phyloP scores from a whole-genome alignment of 2,329 filamentous ascomycete genomes.

The Pyricularia pennisetigena region DNA sequence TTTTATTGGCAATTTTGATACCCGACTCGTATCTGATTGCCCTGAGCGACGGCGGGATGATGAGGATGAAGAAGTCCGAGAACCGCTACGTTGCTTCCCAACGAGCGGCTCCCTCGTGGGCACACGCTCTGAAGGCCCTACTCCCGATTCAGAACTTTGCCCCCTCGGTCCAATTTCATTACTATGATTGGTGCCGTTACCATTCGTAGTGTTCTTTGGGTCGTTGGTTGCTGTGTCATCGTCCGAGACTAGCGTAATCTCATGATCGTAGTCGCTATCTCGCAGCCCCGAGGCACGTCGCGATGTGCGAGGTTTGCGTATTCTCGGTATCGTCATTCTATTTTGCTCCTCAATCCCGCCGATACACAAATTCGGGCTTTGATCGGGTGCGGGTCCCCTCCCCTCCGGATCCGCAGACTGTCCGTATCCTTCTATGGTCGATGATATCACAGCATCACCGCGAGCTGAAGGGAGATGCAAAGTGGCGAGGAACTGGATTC shows the following conservation, averaged over 20 bases:
- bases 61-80: background rate
- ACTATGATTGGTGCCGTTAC: background rate
- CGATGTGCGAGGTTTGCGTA: slow-evolving; percentile 31
- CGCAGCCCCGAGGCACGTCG: slow-evolving; percentile 45
- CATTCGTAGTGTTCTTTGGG: background rate
- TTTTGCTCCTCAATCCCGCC: background rate
- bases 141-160: background rate
- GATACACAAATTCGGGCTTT: background rate
- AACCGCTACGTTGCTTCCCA: background rate
- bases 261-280: slow-evolving; percentile 58
- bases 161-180: background rate
- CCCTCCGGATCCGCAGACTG: background rate
- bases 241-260: slow-evolving; percentile 56
- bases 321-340: slow-evolving; percentile 23
- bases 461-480: background rate
- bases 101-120: background rate
- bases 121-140: background rate
- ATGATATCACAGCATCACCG: background rate
- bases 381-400: background rate
- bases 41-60: background rate
- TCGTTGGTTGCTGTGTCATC: background rate
- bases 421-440: background rate
- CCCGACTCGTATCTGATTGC: background rate
- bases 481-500: background rate
- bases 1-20: background rate